Percentiles rank a stretch among this genome's conserved stretches.
These are phyloP conservation scores for Alternaria sp. DNA, from an alignment of 2,329 filamentous ascomycete genomes.

Conservation along the genomic window DNA sequence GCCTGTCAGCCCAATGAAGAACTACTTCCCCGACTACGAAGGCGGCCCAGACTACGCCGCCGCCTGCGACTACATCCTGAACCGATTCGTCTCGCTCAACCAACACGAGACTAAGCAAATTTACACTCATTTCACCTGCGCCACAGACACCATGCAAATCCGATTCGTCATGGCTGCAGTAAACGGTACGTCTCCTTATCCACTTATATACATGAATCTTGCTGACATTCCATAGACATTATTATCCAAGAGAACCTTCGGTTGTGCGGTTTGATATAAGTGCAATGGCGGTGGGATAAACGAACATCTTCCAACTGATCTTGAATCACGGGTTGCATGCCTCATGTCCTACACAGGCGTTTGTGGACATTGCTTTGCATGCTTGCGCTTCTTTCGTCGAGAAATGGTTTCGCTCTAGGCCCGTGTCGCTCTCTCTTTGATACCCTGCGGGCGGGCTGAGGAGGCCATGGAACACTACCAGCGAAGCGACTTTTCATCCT, in stretches of 20 bases:
- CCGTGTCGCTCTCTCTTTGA: conserved; percentile 45
- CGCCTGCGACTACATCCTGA: conserved; percentile 98
- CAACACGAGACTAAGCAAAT: conserved; percentile 99
- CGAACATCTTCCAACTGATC: conserved; percentile 40
- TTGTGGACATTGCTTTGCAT: conserved; percentile 44
- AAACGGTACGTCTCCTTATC: conserved; percentile 73
- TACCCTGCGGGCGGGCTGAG: conserved; percentile 43
- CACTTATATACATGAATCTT: conserved; percentile 1
- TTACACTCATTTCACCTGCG: conserved; percentile 99
- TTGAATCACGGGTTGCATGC: conserved; percentile 50
- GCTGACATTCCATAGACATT: conserved; percentile 76
- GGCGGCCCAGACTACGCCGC: conserved; percentile 91
- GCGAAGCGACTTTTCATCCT: conserved; percentile 28
- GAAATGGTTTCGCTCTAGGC: conserved; percentile 41
- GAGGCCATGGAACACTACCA: conserved; percentile 28
- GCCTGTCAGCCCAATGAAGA: conserved; percentile 76
- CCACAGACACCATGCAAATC: conserved; percentile 98
- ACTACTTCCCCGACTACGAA: conserved; percentile 82
- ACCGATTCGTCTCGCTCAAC: conserved; percentile 97
- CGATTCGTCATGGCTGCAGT: conserved; percentile 99
- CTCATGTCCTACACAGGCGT: conserved; percentile 48
- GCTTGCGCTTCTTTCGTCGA: conserved; percentile 34
- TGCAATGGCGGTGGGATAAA: conserved; percentile 29
- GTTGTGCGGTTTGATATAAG: conserved; percentile 94
- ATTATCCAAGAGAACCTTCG: conserved; percentile 99